Evolutionary conservation across 371 early-diverging fungal genomes (phyloP).

Genomic region (Parasitella parasitica): DNA sequence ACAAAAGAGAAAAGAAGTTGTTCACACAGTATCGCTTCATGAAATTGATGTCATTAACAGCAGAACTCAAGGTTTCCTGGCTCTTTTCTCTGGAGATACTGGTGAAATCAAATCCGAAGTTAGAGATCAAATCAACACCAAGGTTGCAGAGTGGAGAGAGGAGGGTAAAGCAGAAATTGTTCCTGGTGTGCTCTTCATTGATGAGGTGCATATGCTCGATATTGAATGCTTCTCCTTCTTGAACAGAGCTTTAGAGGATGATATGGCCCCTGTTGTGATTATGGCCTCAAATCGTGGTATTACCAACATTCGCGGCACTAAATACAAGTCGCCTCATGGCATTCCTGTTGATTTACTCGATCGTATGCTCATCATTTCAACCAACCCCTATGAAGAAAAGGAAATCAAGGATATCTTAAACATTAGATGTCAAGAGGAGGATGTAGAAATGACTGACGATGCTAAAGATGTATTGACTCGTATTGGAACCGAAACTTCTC

Average conservation of each 20-base stretch:
- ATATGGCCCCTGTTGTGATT: constrained; percentile 96
- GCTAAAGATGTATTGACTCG: constrained; percentile 87
- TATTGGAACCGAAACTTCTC: constrained; percentile 90
- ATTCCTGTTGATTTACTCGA: constrained; percentile 97
- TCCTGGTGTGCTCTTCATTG: constrained; percentile 98
- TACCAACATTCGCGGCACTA: constrained; percentile 92
- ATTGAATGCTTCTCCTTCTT: constrained; percentile 99
- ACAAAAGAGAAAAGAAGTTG: constrained; percentile 94
- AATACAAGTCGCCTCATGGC: constrained; percentile 93
- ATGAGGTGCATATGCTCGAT: constrained; percentile 99
- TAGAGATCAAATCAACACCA: constrained; percentile 97
- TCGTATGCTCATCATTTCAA: constrained; percentile 91
- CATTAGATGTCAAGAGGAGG: constrained; percentile 95
- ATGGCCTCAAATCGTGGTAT: constrained; percentile 98
- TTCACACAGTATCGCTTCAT: constrained; percentile 97
- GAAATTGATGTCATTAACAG: constrained; percentile 99
- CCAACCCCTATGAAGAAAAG: constrained; percentile 80
- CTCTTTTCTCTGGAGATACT: constrained; percentile 96
- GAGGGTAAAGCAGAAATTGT: constrained; percentile 98
- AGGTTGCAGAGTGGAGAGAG: constrained; percentile 98
- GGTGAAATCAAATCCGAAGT: constrained; percentile 98
- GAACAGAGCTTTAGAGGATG: constrained; percentile 95
- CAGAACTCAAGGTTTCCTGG: constrained; percentile 95
- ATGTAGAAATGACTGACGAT: constrained; percentile 94
- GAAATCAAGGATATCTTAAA: constrained; percentile 90